phyloP scores from a whole-genome alignment of 169 alveolate species.

The Plasmodium malariae region DNA sequence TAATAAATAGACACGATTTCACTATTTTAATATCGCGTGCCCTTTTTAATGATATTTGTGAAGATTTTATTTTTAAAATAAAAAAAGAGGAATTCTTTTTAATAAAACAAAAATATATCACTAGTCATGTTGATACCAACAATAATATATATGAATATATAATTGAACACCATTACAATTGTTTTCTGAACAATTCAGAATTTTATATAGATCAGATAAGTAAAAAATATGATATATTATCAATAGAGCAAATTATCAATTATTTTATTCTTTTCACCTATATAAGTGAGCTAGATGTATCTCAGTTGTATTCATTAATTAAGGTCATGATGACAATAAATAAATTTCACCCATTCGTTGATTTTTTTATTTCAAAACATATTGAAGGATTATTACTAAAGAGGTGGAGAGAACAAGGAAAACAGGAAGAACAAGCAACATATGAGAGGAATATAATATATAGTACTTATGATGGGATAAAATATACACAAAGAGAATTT shows the following conservation, averaged over 20 bases:
- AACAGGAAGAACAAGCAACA: background rate
- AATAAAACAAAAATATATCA: background rate
- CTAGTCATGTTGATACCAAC: no score
- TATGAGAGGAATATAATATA: background rate
- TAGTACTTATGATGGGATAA: background rate
- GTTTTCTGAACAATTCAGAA: slow-evolving; percentile 39
- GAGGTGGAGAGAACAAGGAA: background rate
- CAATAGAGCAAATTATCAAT: slow-evolving; percentile 62
- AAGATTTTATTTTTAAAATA: slow-evolving; percentile 43
- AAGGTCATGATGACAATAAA: slow-evolving; percentile 37
- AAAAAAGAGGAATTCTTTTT: slow-evolving; percentile 13
- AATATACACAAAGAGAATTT: slow-evolving; percentile 40
- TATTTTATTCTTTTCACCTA: slow-evolving; percentile 64
- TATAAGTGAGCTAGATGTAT: slow-evolving; percentile 35
- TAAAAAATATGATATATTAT: slow-evolving; percentile 20
- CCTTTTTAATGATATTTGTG: slow-evolving; percentile 64
- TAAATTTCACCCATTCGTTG: slow-evolving; percentile 37
- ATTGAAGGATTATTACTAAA: slow-evolving; percentile 27
- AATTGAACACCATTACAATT: slow-evolving; percentile 20
- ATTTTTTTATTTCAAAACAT: slow-evolving; percentile 61
- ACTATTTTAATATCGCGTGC: slow-evolving; percentile 31
- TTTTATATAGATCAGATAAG: slow-evolving; percentile 15
- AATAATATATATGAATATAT: slow-evolving; percentile 46
- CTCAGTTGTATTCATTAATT: slow-evolving; percentile 28
- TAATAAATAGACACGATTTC: slow-evolving; percentile 42